Base-by-base conservation (phyloP, 2,329 filamentous ascomycete species). In the Thelonectria blattea region DNA sequence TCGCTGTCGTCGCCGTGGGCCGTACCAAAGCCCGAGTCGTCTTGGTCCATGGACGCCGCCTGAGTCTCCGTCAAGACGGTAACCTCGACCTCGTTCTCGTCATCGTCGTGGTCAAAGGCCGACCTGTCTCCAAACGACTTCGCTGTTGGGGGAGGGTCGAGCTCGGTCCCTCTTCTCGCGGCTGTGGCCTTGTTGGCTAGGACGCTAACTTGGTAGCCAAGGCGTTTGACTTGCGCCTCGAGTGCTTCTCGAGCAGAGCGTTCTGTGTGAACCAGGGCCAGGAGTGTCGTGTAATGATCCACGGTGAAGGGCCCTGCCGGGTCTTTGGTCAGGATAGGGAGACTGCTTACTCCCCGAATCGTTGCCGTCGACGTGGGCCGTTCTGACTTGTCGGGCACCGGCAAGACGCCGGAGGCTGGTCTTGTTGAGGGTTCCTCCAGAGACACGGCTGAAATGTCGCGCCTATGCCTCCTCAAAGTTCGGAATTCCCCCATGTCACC, bases 221-320 rank as follows among this genome's bases (percentile, higher is more conserved):
- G 76, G 43, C 78, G 81, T 57, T 78, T 81, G 32, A 89, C 84
- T 58, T 87, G 80, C 2, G 77, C 74, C 70, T 88, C 87, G 5
- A 89, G 79, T 4, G 80, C 76, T 57, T 81, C 77, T 5, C 87
- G 80, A 5, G 83, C 83, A 1, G 79, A 79, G 24, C 85, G 84
- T 70, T 89, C 87, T 1, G 79, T 78, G 58, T 86, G 79, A 24
- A 89, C 76, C 56, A 88, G 77, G 15, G 80, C 77, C 27, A 82
- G 71, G 15, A 88, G 75, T 2, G 77, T 79, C 7, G 77, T 76
- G 61, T 84, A 84, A 51, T 85, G 80, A 50, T 85, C 81, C 15
- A 73, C 69, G 2, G 76, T 76, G 20, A 80, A 73, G 1, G 71
- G 60, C 8, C 71, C 72, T 7, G 68, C 55, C 3, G 64, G 66